Base-by-base conservation (phyloP, 768 basidiomycete species). In the Hygrophorus russula region DNA sequence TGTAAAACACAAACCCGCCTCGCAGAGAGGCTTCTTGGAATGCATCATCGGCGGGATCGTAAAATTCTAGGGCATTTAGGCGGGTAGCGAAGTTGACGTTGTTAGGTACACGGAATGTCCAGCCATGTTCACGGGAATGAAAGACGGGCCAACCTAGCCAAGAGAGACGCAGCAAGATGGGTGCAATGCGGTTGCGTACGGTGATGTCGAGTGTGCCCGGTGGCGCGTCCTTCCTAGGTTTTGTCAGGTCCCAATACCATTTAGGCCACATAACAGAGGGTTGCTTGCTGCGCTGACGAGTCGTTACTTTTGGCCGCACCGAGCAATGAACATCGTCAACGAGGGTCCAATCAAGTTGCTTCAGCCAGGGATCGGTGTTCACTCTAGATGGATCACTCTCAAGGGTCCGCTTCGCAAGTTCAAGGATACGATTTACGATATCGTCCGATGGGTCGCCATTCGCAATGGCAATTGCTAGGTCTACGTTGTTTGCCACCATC, bases 241-340 rank as follows among this genome's bases (percentile, higher is more conserved):
- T 79, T 2, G 82, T 68, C 2, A 89, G 74, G 18, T 97, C 92
- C 86, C 83, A 91, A 56, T 88, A 99, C 96, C 96, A 98, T 57
- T 88, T 86, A 1, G 93, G 94, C 91, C 93, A 97, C n/a, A 68
- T 43, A 0, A 80, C 70, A 0, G 71, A 64, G 9, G 69, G 69
- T 3, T 65, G 63, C 50, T 71, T 74, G 11, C 34, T 67, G 68
- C 39, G 53, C 41, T 54, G 66, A 46, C 15, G 33, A 13, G 14
- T 13, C 20, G 24, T 3, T 36, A 5, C 31, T 38, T 29, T 11
- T 8, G 9, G 30, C 9, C 9, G 3, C 11, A 7, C 29, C 4
- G 41, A n/a, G 36, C 44, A 5, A 29, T 31, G 12, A 20, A 4
- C n/a, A 17, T 7, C 15, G 29, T 13, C n/a, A 15, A 64, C 61